Percentiles rank a stretch among this genome's conserved stretches.
phyloP scores from a whole-genome alignment of 495 filamentous ascomycete species.

The Xanthoparmelia taractica region DNA sequence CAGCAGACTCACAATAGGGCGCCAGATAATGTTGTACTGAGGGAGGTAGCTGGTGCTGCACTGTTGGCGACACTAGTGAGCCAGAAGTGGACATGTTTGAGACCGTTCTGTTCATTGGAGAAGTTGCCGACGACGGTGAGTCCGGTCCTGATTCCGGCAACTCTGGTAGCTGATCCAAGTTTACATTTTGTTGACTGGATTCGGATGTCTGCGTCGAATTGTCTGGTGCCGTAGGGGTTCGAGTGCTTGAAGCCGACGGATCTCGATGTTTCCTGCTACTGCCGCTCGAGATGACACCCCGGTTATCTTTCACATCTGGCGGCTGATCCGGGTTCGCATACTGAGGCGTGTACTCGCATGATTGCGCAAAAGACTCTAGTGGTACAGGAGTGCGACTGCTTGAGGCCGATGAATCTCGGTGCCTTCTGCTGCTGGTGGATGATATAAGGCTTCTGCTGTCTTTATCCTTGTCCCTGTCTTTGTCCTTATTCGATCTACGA shows the following conservation, averaged over 20 bases:
- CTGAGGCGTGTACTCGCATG: slow-evolving; percentile 9
- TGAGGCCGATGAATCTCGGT: slow-evolving; percentile 22
- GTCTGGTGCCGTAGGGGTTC: slow-evolving; percentile 15
- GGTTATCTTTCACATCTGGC: slow-evolving; percentile 12
- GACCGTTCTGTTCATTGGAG: slow-evolving; percentile 20
- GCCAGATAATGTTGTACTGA: slow-evolving; percentile 10
- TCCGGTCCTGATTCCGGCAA: slow-evolving; percentile 25
- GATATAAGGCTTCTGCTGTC: slow-evolving; percentile 20
- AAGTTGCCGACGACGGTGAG: slow-evolving; percentile 21
- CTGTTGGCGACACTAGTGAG: slow-evolving; percentile 9
- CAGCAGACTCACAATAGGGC: slow-evolving; percentile 20
- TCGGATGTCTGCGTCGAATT: slow-evolving; percentile 10
- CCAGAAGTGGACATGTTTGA: slow-evolving; percentile 14
- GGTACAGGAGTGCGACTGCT: slow-evolving; percentile 20
- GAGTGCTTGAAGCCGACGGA: slow-evolving; percentile 20
- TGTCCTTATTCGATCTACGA: slow-evolving; percentile 15
- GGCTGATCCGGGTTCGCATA: slow-evolving; percentile 13
- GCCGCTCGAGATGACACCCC: slow-evolving; percentile 21
- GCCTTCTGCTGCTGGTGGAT: slow-evolving; percentile 24
- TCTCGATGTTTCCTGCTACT: slow-evolving; percentile 24
- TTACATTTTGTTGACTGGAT: slow-evolving; percentile 14
- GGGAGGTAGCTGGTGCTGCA: slow-evolving; percentile 16
- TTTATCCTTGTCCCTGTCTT: slow-evolving; percentile 22
- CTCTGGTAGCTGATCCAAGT: slow-evolving; percentile 24
- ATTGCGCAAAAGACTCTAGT: slow-evolving; percentile 11